Conservation (phyloP, 495 filamentous ascomycete genomes). For the Letharia columbiana region DNA sequence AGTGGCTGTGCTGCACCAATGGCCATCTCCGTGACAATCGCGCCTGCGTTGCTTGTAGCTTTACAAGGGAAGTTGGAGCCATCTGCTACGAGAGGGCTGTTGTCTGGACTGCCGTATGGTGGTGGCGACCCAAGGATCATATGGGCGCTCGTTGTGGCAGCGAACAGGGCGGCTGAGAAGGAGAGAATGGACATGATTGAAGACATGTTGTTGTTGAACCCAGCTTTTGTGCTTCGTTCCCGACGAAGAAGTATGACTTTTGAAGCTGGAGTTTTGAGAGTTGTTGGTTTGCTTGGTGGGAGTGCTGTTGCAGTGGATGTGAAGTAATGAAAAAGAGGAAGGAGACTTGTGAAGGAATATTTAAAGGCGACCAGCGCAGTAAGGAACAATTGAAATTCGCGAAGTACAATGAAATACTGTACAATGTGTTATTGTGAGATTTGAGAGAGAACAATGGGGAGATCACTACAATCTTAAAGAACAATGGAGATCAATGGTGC, state of each 20-base stretch:
- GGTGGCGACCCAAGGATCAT: conserved; percentile 61
- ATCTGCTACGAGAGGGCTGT: conserved; percentile 50
- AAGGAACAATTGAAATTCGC: neutral
- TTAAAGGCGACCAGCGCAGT: conserved; percentile 2
- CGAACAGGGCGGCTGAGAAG: conserved; percentile 39
- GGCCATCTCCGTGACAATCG: conserved; percentile 2
- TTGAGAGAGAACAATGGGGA: neutral
- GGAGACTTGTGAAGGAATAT: neutral
- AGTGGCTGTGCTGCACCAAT: conserved; percentile 9
- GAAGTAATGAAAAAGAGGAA: neutral
- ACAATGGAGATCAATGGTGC: neutral
- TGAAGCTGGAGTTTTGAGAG: neutral
- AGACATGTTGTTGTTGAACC: conserved; percentile 12
- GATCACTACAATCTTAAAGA: neutral
- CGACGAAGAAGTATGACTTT: conserved; percentile 16
- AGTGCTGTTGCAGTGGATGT: conserved; percentile 2
- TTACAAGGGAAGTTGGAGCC: conserved; percentile 80
- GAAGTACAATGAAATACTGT: neutral
- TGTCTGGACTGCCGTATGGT: conserved; percentile 54
- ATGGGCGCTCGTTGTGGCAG: conserved; percentile 50
- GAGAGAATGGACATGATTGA: conserved; percentile 29
- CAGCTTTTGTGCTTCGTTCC: conserved; percentile 12
- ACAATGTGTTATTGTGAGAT: neutral
- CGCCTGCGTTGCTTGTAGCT: conserved; percentile 1
- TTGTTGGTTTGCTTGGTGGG: neutral